These are phyloP conservation scores for Panus rudis DNA, from an alignment of 768 basidiomycete species.

Conservation along the genomic window DNA sequence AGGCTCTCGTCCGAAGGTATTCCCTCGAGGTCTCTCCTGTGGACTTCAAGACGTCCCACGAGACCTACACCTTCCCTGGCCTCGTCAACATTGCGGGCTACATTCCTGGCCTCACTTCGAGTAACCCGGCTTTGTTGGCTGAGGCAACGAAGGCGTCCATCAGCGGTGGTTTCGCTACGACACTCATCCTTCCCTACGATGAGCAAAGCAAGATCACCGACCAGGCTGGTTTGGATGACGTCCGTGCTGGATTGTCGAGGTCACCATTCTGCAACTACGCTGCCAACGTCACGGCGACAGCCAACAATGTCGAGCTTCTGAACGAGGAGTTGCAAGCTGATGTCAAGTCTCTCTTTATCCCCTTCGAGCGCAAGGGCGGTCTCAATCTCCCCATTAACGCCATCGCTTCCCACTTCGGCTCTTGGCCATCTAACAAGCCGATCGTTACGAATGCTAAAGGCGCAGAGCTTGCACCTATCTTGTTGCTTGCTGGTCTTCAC, in stretches of 20 bases:
- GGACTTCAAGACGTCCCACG: conserved; percentile 92
- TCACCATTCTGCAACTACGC: conserved; percentile 84
- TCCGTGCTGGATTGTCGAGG: conserved; percentile 54
- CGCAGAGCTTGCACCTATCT: conserved; percentile 85
- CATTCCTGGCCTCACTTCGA: conserved; percentile 60
- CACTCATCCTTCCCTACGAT: conserved; percentile 72
- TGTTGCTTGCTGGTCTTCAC: conserved; percentile 91
- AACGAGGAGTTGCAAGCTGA: conserved; percentile 75
- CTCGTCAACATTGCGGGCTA: conserved; percentile 85
- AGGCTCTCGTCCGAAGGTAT: conserved; percentile 87
- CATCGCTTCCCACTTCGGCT: conserved; percentile 78
- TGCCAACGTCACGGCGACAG: conserved; percentile 69
- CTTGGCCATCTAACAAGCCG: conserved; percentile 89
- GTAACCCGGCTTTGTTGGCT: conserved; percentile 51
- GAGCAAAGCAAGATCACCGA: conserved; percentile 58
- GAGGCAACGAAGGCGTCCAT: conserved; percentile 75
- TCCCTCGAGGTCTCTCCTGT: conserved; percentile 84
- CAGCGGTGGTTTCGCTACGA: conserved; percentile 84
- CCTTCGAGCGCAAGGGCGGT: conserved; percentile 48
- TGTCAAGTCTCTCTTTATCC: conserved; percentile 82
- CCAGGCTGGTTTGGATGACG: conserved; percentile 56
- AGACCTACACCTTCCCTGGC: conserved; percentile 86
- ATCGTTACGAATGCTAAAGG: conserved; percentile 92
- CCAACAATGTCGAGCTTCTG: conserved; percentile 53
- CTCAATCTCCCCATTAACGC: conserved; percentile 53